phyloP scores from a whole-genome alignment of 2,329 filamentous ascomycete genomes.

The Leptosphaerulina australis region DNA sequence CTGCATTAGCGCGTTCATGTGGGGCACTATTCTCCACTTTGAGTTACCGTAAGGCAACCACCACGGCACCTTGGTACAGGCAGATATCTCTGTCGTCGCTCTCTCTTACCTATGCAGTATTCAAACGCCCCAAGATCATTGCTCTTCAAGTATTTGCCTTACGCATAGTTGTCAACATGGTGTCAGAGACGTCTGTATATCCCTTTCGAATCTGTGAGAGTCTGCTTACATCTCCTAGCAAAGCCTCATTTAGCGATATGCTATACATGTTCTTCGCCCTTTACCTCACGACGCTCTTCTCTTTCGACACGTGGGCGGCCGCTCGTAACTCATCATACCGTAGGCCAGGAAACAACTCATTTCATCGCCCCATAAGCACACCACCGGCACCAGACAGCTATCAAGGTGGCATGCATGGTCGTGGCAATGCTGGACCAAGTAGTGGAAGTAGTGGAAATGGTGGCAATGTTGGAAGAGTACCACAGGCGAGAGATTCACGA shows the following conservation, averaged over 20 bases:
- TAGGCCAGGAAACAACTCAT: conserved; percentile 27
- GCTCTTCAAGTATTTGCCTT: neutral
- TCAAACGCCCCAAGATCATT: neutral
- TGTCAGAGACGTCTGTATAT: conserved; percentile 6
- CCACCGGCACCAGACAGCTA: conserved; percentile 33
- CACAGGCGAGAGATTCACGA: conserved; percentile 33
- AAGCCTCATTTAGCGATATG: conserved; percentile 21
- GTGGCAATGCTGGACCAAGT: conserved; percentile 29
- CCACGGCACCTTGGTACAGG: neutral
- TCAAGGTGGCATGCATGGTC: conserved; percentile 41
- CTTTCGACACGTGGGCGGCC: conserved; percentile 45
- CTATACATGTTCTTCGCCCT: conserved; percentile 46
- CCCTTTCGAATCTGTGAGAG: neutral
- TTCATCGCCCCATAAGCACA: conserved; percentile 31
- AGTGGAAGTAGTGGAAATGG: conserved; percentile 17
- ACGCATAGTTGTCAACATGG: neutral
- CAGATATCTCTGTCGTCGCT: neutral
- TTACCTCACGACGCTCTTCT: conserved; percentile 50
- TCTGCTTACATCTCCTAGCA: conserved; percentile 12
- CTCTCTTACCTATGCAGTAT: neutral
- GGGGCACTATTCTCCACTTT: conserved; percentile 7
- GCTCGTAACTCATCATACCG: conserved; percentile 43
- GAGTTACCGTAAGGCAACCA: conserved; percentile 13
- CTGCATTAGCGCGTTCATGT: conserved; percentile 16
- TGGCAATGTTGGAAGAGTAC: conserved; percentile 30